These are phyloP conservation scores for Metschnikowia gruessii DNA, from an alignment of 805 yeast species.

Conservation along the genomic window DNA sequence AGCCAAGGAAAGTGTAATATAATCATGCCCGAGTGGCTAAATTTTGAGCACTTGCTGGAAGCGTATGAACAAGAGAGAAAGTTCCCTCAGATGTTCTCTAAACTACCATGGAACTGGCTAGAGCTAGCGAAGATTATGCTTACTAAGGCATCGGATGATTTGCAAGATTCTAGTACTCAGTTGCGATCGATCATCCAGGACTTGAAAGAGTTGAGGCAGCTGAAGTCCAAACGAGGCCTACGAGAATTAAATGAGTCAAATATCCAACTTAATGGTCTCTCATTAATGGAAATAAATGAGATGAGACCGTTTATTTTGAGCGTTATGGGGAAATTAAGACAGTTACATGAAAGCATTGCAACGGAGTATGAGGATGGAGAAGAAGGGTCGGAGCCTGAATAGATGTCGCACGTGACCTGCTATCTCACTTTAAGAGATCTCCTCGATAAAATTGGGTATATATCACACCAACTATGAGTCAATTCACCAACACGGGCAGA, in stretches of 20 bases:
- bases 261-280: conserved; percentile 76
- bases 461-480: conserved; percentile 24
- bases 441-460: not conserved
- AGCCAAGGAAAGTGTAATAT: conserved; percentile 84
- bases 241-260: conserved; percentile 76
- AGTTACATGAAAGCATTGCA: conserved; percentile 41
- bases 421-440: not conserved
- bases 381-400: conserved; percentile 14
- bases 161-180: conserved; percentile 67
- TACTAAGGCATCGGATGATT: conserved; percentile 72
- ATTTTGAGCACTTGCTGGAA: conserved; percentile 48
- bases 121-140: conserved; percentile 72
- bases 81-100: conserved; percentile 56
- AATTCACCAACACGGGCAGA: conserved; percentile 25
- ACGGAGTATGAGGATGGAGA: conserved; percentile 17
- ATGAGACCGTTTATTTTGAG: conserved; percentile 75
- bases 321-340: conserved; percentile 76
- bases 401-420: conserved; percentile 13
- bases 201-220: conserved; percentile 74
- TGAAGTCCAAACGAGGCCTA: conserved; percentile 80
- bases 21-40: conserved; percentile 84
- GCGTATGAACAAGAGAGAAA: conserved; percentile 66
- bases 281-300: conserved; percentile 84
- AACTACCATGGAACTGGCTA: conserved; percentile 86
- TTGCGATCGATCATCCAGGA: conserved; percentile 75